Evolutionary conservation across 805 yeast species (phyloP).

Genomic region (Ascoidea asiatica): DNA sequence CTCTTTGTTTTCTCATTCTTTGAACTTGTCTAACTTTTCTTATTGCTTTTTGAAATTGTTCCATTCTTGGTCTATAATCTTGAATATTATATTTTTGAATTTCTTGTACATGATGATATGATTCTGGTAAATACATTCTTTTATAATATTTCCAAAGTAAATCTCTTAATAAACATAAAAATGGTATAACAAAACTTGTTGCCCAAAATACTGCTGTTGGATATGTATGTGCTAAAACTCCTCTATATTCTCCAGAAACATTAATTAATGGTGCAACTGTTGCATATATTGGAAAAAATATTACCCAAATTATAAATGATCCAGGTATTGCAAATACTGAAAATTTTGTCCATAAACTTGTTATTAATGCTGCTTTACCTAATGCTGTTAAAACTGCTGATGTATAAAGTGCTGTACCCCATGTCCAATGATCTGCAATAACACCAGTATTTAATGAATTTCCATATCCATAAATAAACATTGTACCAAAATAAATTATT

Average conservation of each 20-base stretch:
- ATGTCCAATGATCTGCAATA: constrained; percentile 79
- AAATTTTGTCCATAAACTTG: constrained; percentile 90
- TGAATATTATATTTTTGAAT: constrained; percentile 90
- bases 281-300: constrained; percentile 79
- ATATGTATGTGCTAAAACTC: constrained; percentile 64
- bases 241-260: constrained; percentile 75
- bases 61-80: constrained; percentile 91
- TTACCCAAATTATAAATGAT: constrained; percentile 72
- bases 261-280: constrained; percentile 69
- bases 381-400: constrained; percentile 78
- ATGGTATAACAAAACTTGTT: constrained; percentile 58
- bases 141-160: constrained; percentile 89
- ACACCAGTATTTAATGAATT: constrained; percentile 53
- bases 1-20: constrained; percentile 95
- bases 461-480: constrained; percentile 56
- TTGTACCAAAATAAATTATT: constrained; percentile 61
- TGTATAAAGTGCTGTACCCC: constrained; percentile 88
- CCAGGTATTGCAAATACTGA: constrained; percentile 92
- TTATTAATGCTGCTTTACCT: constrained; percentile 89
- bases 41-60: constrained; percentile 92
- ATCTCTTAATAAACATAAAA: constrained; percentile 73
- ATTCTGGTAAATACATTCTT: constrained; percentile 82
- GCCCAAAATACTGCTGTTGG: constrained; percentile 75
- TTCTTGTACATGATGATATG: constrained; percentile 92
- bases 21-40: constrained; percentile 96